Evolutionary conservation across 2,329 filamentous ascomycete genomes (phyloP), one percentile per base, ranked within the genome.

Genomic region (Xylaria sp.): DNA sequence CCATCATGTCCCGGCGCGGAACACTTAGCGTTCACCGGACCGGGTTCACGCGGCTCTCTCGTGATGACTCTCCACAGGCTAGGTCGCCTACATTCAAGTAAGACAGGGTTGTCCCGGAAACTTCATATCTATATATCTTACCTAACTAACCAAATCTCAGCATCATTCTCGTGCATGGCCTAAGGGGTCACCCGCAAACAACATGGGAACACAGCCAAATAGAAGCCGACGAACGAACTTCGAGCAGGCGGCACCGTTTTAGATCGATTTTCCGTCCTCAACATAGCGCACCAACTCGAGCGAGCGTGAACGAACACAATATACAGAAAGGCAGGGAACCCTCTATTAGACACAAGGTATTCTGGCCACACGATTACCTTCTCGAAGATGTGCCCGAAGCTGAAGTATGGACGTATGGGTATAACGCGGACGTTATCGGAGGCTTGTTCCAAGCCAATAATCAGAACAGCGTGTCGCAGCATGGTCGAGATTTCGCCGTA

Each of bases 391-490:
- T 50, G 6, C 15, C 46, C 25, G 46, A 50, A 50, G 46, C 46
- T 3, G 46, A 50, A 50, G 46, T 50, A n/a, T 50, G 46, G 46
- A 50, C 25, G n/a, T 50, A 50, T n/a, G 25, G 46, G 8, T 30
- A 50, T 30, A 50, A 50, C 5, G 46, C 46, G 46, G 46, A 50
- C 6, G 46, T 50, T n/a, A n/a, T 50, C 13, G 15, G n/a, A 30
- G 46, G 15, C 2, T 39, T 81, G 28, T 80, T 81, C 61, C 61
- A 78, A 69, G 72, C 77, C n/a, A 78, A 75, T 70, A 80, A 79
- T 73, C 73, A 78, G 71, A 80, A 81, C 62, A 80, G 75, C 62
- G 72, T 81, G 25, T 80, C 75, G 36, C 73, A 80, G 63, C 79
- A 82, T 72, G 77, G 78, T 61, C 68, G 61, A 48, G 75, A 80